Percentiles rank a stretch among this genome's conserved stretches.
These are phyloP conservation scores for Juglanconis oblonga DNA, from an alignment of 2,329 filamentous ascomycete genomes.

Conservation along the genomic window DNA sequence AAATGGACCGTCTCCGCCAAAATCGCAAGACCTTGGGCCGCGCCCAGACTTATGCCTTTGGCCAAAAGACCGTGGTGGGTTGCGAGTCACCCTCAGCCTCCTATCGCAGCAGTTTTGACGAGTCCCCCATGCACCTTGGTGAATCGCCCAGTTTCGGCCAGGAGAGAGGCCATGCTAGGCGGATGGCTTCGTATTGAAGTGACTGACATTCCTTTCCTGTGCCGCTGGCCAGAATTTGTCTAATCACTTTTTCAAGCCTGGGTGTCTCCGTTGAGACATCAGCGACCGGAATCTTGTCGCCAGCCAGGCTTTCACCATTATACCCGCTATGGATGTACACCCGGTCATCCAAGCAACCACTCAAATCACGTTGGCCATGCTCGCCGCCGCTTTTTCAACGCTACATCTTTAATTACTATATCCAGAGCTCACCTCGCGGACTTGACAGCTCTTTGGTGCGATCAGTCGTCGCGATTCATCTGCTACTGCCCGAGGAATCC, in stretches of 20 bases:
- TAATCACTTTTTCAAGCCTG: not conserved
- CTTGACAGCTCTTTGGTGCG: conserved; percentile 10
- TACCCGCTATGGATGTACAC: not conserved
- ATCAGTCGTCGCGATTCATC: conserved; percentile 2
- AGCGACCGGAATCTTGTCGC: not conserved
- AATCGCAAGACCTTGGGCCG: conserved; percentile 77
- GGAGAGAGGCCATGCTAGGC: conserved; percentile 53
- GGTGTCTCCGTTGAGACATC: not conserved
- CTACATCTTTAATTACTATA: conserved; percentile 18
- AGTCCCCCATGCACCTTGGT: conserved; percentile 41
- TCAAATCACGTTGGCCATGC: conserved; percentile 3
- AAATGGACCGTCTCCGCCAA: conserved; percentile 89
- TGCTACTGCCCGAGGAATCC: conserved; percentile 13
- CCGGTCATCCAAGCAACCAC: conserved; percentile 1
- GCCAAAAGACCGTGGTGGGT: conserved; percentile 60
- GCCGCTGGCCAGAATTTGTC: not conserved
- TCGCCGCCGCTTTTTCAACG: conserved; percentile 6
- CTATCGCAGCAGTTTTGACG: conserved; percentile 39
- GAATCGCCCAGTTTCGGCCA: conserved; percentile 41
- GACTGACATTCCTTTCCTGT: not conserved
- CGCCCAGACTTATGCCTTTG: conserved; percentile 94
- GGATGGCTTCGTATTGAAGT: conserved; percentile 62
- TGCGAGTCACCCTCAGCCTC: conserved; percentile 60
- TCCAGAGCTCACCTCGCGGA: conserved; percentile 11
- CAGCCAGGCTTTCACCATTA: conserved; percentile 2